Percentiles rank a stretch among this genome's conserved stretches.
These are phyloP conservation scores for Leptodontidium sp. DNA, from an alignment of 2,329 filamentous ascomycete genomes.

Conservation along the genomic window DNA sequence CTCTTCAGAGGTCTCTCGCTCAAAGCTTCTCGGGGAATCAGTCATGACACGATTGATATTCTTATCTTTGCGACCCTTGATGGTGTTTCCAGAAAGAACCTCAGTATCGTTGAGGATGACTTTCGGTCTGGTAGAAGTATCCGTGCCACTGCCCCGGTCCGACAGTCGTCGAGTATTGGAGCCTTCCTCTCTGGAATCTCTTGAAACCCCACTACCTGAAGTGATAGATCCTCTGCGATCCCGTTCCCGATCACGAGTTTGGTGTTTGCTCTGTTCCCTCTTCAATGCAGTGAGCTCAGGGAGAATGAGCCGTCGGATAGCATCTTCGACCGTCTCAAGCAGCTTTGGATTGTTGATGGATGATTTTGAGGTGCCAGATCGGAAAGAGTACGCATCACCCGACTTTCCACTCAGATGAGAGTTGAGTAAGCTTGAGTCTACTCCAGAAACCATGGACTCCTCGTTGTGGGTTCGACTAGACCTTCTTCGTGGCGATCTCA, in stretches of 20 bases:
- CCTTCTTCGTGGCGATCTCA: constrained; percentile 55
- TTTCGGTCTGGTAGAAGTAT: constrained; percentile 60
- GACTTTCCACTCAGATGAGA: constrained; percentile 62
- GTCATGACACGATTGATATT: constrained; percentile 52
- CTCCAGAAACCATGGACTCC: constrained; percentile 51
- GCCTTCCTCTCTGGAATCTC: constrained; percentile 55
- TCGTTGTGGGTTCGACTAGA: constrained; percentile 61
- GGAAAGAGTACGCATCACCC: constrained; percentile 64
- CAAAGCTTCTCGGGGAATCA: constrained; percentile 43
- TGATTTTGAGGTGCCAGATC: constrained; percentile 63
- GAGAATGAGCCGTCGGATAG: constrained; percentile 76
- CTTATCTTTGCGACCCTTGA: constrained; percentile 60
- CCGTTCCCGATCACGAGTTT: constrained; percentile 69
- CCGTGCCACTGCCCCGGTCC: constrained; percentile 51
- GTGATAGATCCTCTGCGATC: constrained; percentile 66
- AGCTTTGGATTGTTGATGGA: constrained; percentile 77
- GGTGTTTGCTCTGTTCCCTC: constrained; percentile 83
- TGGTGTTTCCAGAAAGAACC: constrained; percentile 62
- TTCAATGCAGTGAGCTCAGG: constrained; percentile 93
- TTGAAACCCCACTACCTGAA: constrained; percentile 62
- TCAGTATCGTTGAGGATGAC: constrained; percentile 66
- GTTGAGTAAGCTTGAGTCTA: constrained; percentile 69
- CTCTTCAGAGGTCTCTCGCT: constrained; percentile 55
- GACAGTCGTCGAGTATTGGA: constrained; percentile 47
- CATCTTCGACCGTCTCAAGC: constrained; percentile 77